A percentile compares a stretch with the other conserved stretches of the same genome.
Evolutionary conservation across 225 moss, liverwort and hornwort genomes (phyloP).

Genomic region (Sphagnum tenellum): DNA sequence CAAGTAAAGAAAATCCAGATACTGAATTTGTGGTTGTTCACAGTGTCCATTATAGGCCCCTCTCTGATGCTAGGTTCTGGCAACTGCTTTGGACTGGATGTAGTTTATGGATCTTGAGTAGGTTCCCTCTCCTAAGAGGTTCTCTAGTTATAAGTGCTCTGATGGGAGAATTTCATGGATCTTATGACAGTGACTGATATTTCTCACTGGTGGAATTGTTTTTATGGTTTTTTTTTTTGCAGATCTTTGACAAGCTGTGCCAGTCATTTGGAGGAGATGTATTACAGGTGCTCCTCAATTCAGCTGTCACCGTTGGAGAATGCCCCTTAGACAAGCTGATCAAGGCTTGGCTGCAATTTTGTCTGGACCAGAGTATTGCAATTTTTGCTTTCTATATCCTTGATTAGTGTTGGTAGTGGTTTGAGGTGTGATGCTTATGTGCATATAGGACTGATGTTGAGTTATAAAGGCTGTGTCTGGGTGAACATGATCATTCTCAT

Average conservation of each 20-base stretch:
- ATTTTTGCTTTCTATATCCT: conserved; percentile 88
- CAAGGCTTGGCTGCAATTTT: conserved; percentile 70
- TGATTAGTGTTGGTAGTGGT: neutral
- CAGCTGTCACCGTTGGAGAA: conserved; percentile 64
- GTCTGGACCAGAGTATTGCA: conserved; percentile 82
- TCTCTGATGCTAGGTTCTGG: neutral
- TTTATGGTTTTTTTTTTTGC: conserved; percentile 18
- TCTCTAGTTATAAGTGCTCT: neutral
- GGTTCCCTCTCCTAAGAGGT: too few species aligned
- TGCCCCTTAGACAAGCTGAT: conserved; percentile 53
- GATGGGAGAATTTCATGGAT: neutral
- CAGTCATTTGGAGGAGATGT: conserved; percentile 97
- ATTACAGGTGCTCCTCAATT: conserved; percentile 91
- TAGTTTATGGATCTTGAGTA: too few species aligned
- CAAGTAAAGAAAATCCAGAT: too few species aligned
- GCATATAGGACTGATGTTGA: too few species aligned
- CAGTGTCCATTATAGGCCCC: conserved; percentile 4
- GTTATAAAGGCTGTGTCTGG: too few species aligned
- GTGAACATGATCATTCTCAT: too few species aligned
- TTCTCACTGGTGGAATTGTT: neutral
- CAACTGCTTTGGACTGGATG: neutral
- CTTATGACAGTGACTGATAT: neutral
- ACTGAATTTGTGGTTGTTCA: too few species aligned
- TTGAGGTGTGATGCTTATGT: too few species aligned
- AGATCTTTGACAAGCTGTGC: conserved; percentile 98